These are phyloP conservation scores for Phyllostachys edulis DNA, from an alignment of 176 grass and related monocot species.

Conservation along the genomic window DNA sequence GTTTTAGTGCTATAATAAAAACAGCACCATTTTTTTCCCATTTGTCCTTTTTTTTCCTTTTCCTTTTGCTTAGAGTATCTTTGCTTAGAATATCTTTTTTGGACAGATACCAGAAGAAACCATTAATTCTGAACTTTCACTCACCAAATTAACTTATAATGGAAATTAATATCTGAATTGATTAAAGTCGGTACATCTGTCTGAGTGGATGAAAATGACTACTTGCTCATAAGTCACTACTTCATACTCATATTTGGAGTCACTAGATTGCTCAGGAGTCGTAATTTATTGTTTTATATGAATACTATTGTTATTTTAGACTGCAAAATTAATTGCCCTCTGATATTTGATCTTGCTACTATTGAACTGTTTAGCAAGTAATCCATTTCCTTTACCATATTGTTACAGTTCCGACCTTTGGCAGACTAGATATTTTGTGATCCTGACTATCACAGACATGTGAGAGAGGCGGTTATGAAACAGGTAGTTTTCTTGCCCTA, in stretches of 20 bases:
- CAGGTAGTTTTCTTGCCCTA: constrained; percentile 40
- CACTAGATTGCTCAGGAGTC: background rate
- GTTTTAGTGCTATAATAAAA: no score
- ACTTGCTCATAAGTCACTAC: no score
- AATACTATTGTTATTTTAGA: background rate
- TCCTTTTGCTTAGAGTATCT: no score
- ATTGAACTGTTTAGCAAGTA: background rate
- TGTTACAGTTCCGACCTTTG: constrained; percentile 89
- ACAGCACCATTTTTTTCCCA: no score
- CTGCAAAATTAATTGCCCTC: background rate
- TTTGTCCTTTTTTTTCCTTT: no score
- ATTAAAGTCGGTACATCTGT: no score
- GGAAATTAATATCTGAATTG: no score
- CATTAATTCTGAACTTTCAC: no score
- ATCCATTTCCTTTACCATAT: background rate
- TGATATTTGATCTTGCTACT: background rate
- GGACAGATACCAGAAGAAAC: no score
- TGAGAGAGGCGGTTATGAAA: constrained; percentile 74
- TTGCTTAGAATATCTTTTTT: no score
- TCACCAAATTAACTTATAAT: no score
- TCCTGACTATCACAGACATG: constrained; percentile 90
- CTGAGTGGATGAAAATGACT: no score
- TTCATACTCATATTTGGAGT: background rate
- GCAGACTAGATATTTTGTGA: constrained; percentile 91
- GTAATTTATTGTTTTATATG: background rate